A percentile compares a stretch with the other conserved stretches of the same genome.
Evolutionary conservation across 495 filamentous ascomycete species (phyloP).

Genomic region (Cercophora scortea): DNA sequence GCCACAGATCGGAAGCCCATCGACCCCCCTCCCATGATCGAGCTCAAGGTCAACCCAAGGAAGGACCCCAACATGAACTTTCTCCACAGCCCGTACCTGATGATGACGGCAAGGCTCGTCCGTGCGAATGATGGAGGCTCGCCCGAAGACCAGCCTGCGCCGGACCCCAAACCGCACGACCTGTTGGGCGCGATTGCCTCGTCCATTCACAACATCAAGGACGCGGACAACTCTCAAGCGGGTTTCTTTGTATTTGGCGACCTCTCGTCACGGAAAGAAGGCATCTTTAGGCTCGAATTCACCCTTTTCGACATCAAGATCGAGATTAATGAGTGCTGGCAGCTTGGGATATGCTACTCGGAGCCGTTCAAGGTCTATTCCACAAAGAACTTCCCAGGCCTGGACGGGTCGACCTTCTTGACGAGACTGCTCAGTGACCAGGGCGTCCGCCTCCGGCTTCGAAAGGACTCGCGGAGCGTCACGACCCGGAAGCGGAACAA

Average conservation of each 20-base stretch:
- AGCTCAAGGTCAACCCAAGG: conserved; percentile 60
- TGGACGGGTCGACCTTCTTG: conserved; percentile 85
- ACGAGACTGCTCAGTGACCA: conserved; percentile 94
- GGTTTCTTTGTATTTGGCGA: conserved; percentile 98
- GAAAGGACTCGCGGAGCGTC: conserved; percentile 61
- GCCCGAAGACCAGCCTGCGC: conserved; percentile 23
- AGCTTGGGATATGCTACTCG: conserved; percentile 64
- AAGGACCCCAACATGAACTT: conserved; percentile 74
- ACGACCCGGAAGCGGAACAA: conserved; percentile 36
- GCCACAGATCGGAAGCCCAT: conserved; percentile 80
- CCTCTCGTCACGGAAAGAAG: conserved; percentile 76
- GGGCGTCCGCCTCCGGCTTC: conserved; percentile 78
- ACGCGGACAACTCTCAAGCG: conserved; percentile 84
- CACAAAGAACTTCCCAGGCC: conserved; percentile 76
- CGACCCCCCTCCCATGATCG: conserved; percentile 89
- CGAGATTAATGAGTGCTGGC: conserved; percentile 32
- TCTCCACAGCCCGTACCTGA: conserved; percentile 40
- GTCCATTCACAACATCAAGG: conserved; percentile 87
- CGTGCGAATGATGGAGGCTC: conserved; percentile 47
- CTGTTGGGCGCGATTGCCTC: conserved; percentile 72
- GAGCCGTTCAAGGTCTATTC: conserved; percentile 68
- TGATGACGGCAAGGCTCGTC: conserved; percentile 67
- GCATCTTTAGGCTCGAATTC: conserved; percentile 73
- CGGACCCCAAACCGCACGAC: conserved; percentile 46
- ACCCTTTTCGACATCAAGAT: conserved; percentile 87